phyloP scores from a whole-genome alignment of 345 rosid species.

The Durio zibethinus region DNA sequence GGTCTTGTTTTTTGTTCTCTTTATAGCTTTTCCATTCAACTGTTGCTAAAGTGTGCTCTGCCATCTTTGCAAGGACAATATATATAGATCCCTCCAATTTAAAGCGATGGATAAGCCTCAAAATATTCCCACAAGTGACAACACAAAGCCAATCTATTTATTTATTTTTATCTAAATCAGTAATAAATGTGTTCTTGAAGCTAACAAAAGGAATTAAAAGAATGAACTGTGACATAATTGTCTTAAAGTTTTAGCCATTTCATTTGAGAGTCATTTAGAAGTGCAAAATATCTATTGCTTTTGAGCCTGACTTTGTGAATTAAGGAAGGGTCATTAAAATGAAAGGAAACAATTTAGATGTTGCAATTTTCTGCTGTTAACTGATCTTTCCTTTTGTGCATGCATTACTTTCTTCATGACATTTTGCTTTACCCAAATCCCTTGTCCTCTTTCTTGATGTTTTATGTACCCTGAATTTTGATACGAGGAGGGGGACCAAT shows the following conservation, averaged over 20 bases:
- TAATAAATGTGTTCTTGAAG: neutral
- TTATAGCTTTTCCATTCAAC: neutral
- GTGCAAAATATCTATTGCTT: too few relatives aligned
- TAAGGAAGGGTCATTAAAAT: neutral
- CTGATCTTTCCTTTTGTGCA: neutral
- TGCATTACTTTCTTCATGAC: neutral
- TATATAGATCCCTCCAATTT: neutral
- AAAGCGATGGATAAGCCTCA: neutral
- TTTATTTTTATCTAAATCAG: neutral
- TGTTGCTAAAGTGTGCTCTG: neutral
- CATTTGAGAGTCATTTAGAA: neutral
- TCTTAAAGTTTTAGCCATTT: neutral
- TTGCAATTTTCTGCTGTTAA: neutral
- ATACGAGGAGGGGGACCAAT: conserved; percentile 22
- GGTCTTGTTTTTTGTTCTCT: conserved; percentile 5
- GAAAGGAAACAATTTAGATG: neutral
- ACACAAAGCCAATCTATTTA: conserved; percentile 1
- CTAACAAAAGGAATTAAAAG: neutral
- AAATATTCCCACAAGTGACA: conserved; percentile 1
- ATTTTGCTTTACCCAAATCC: neutral
- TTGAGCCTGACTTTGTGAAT: too few relatives aligned
- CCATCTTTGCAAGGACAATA: neutral
- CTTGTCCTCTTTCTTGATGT: neutral
- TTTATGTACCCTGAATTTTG: neutral
- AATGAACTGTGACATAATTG: neutral